A percentile compares a stretch with the other conserved stretches of the same genome.
Conservation (phyloP, 2,329 filamentous ascomycete genomes). For the Lomentospora prolificans region DNA sequence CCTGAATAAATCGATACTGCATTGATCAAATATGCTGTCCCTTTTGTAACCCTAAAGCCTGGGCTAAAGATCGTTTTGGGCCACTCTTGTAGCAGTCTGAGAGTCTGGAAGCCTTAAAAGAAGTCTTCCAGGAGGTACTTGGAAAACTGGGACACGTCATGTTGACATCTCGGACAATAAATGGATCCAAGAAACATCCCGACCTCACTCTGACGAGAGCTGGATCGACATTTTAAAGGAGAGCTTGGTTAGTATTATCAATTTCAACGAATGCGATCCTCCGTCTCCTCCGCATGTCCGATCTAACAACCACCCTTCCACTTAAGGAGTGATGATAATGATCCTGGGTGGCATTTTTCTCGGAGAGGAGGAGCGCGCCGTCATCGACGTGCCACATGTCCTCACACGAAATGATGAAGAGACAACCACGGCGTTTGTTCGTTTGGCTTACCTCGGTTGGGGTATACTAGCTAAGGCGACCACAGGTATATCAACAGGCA, state of each 20-base stretch:
- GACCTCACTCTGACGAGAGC: neutral
- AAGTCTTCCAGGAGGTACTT: neutral
- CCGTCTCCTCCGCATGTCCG: neutral
- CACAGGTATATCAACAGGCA: neutral
- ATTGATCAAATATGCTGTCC: neutral
- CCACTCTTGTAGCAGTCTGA: neutral
- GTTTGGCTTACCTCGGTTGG: neutral
- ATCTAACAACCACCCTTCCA: neutral
- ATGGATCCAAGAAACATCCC: no score
- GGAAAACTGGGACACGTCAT: neutral
- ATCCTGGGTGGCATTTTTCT: neutral
- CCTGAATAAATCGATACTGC: neutral
- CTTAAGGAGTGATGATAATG: no score
- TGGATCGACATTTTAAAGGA: neutral
- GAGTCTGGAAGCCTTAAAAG: no score
- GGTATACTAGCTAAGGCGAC: neutral
- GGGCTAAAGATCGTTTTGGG: neutral
- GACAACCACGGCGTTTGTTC: neutral
- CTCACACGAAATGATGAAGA: neutral
- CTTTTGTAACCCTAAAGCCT: neutral
- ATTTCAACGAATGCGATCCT: neutral
- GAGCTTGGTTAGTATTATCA: neutral
- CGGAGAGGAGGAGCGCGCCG: neutral
- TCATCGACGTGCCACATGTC: conserved; percentile 1
- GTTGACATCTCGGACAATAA: neutral